phyloP scores from a whole-genome alignment of 2,329 filamentous ascomycete genomes.

The Exophiala phaeomuriformis region DNA sequence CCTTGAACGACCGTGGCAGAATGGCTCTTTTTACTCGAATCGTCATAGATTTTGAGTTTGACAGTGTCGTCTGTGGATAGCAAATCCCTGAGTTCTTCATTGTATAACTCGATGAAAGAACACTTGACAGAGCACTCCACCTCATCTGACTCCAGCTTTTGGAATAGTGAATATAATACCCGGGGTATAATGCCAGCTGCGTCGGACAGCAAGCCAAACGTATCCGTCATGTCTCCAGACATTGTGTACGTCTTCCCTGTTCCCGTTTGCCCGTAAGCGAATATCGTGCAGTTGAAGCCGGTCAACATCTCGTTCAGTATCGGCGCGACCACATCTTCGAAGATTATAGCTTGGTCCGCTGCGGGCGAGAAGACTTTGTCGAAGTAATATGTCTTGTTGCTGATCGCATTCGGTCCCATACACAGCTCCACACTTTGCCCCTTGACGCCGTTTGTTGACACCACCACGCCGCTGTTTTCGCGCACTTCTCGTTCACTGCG shows the following conservation, averaged over 20 bases:
- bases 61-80: slow-evolving; percentile 71
- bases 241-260: slow-evolving; percentile 99
- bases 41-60: slow-evolving; percentile 94
- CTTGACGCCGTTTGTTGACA: slow-evolving; percentile 80
- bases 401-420: slow-evolving; percentile 86
- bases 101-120: slow-evolving; percentile 98
- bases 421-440: slow-evolving; percentile 76
- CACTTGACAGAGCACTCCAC: slow-evolving; percentile 87
- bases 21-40: slow-evolving; percentile 77
- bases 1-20: slow-evolving; percentile 84
- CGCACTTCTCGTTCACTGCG: slow-evolving; percentile 85
- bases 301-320: slow-evolving; percentile 92
- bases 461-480: slow-evolving; percentile 90
- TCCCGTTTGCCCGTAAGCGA: slow-evolving; percentile 95
- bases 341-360: slow-evolving; percentile 87
- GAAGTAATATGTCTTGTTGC: slow-evolving; percentile 94
- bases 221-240: slow-evolving; percentile 94
- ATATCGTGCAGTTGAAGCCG: slow-evolving; percentile 97
- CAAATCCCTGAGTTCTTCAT: slow-evolving; percentile 89
- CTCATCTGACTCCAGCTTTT: slow-evolving; percentile 69
- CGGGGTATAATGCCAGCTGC: slow-evolving; percentile 92
- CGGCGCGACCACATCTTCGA: slow-evolving; percentile 89
- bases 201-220: slow-evolving; percentile 76
- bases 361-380: slow-evolving; percentile 95
- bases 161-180: slow-evolving; percentile 78